Evolutionary conservation across 148 eudicot species (phyloP), one percentile per base, ranked within the genome.

Genomic region (Rhododendron ovatum): DNA sequence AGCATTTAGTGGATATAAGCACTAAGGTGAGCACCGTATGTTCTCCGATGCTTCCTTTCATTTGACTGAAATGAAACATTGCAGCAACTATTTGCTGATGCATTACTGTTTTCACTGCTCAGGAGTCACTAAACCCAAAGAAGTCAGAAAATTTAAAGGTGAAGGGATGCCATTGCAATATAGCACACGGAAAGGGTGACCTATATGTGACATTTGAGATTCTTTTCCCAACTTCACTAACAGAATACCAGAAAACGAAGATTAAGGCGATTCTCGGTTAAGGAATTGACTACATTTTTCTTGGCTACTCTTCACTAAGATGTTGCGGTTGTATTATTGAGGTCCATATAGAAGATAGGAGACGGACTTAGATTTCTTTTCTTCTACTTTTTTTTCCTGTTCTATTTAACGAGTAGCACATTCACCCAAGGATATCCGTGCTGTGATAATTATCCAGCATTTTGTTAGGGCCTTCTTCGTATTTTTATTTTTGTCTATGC

Each of bases 141-240:
- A 97, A 89, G 98, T 93, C 53, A 92, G 90, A 90, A 97, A 95
- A 87, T 91, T 94, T 73, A 95, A 95, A 93, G 95, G 95, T 39
- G 96, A 95, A 93, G 98, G 98, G 84, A 97, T 97, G 98, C 98
- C 98, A 30, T 85, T 95, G 86, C 92, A 97, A 88, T 89, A 87
- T 39, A 94, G 95, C 92, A 90, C 93, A 89, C 93, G 93, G 88
- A 89, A 94, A 94, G 94, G 98, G 99, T 11, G 96, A 97, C 87
- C 86, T 96, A 12, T 94, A 92, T 78, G 92, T 95, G 67, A 91
- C 91, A 53, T 95, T 90, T 73, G 99, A 97, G 91, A 96, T 97
- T 82, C 88, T 93, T 84, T 97, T 97, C 87, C 98, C 99, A 30
- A 86, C 93, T 55, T 93, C 98, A 67, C 87, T 95, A 84, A 93